Conservation (phyloP, 2,329 filamentous ascomycete species). For the Aspergillus brunneoviolaceus region DNA sequence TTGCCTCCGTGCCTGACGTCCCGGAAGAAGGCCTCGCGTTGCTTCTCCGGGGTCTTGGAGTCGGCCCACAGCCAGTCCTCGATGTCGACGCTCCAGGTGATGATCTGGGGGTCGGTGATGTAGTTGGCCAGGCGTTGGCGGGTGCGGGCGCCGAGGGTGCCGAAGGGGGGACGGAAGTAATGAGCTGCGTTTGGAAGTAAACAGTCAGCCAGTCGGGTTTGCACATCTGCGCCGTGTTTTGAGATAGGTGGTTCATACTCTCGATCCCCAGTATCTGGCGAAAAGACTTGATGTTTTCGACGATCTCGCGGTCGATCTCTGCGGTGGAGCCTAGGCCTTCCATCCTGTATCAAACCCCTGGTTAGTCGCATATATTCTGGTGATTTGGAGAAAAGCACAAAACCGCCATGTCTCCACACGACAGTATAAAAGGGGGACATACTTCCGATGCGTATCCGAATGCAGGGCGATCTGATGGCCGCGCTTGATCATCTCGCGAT, state of each 20-base stretch:
- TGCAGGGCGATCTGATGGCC: constrained; percentile 70
- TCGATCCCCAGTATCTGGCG: constrained; percentile 32
- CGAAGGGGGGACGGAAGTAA: constrained; percentile 71
- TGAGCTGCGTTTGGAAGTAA: constrained; percentile 27
- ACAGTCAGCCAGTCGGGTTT: background rate
- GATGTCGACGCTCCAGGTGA: constrained; percentile 69
- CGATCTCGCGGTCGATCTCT: constrained; percentile 41
- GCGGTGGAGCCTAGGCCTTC: constrained; percentile 33
- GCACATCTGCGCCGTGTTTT: background rate
- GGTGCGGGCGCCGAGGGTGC: constrained; percentile 66
- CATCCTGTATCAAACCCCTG: constrained; percentile 27
- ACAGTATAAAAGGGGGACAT: constrained; percentile 9
- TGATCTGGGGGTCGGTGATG: constrained; percentile 56
- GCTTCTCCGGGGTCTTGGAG: constrained; percentile 62
- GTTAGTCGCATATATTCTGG: background rate
- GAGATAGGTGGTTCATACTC: constrained; percentile 26
- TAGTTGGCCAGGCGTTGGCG: constrained; percentile 59
- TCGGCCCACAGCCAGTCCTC: constrained; percentile 70
- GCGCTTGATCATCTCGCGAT: constrained; percentile 60
- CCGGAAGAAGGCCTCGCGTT: constrained; percentile 64
- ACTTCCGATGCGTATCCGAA: constrained; percentile 67
- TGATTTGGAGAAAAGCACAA: too few species aligned
- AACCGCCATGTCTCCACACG: too few species aligned
- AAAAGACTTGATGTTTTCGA: constrained; percentile 33
- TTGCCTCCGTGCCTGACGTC: constrained; percentile 63